A percentile compares a stretch with the other conserved stretches of the same genome.
Conservation (phyloP, 495 filamentous ascomycete genomes). For the Podospora pseudoanserina region DNA sequence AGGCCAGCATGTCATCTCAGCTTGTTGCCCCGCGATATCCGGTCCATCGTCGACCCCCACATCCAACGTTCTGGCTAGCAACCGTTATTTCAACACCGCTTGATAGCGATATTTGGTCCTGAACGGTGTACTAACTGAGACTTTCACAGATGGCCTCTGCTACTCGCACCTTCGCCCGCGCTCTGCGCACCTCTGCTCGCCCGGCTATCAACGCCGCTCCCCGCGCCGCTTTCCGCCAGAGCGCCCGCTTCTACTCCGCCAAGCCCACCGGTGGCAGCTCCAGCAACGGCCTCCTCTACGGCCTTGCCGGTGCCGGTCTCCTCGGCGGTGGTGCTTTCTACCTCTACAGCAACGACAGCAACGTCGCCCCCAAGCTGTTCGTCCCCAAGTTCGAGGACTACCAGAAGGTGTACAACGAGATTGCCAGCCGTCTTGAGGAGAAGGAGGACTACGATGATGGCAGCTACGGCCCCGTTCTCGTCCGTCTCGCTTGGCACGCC, state of each 20-base stretch:
- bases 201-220: constrained; percentile 47
- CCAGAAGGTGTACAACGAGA: constrained; percentile 90
- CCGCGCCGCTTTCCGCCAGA: constrained; percentile 59
- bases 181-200: constrained; percentile 53
- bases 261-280: constrained; percentile 54
- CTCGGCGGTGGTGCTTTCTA: constrained; percentile 63
- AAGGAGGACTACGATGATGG: constrained; percentile 96
- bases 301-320: constrained; percentile 51
- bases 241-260: constrained; percentile 73
- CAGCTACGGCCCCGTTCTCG: constrained; percentile 85
- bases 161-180: constrained; percentile 53
- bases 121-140: not conserved
- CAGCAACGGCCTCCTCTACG: constrained; percentile 42
- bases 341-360: constrained; percentile 55
- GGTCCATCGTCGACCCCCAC: not conserved
- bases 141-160: constrained; percentile 44
- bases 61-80: not conserved
- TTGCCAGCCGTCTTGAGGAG: constrained; percentile 75
- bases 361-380: constrained; percentile 56
- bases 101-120: constrained; percentile 2
- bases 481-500: constrained; percentile 84
- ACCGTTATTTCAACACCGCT: not conserved
- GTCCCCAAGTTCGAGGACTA: constrained; percentile 81
- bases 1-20: not conserved
- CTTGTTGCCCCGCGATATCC: constrained; percentile 1